These are phyloP conservation scores for Bryoglossum gracile DNA, from an alignment of 495 filamentous ascomycete species.

Conservation along the genomic window DNA sequence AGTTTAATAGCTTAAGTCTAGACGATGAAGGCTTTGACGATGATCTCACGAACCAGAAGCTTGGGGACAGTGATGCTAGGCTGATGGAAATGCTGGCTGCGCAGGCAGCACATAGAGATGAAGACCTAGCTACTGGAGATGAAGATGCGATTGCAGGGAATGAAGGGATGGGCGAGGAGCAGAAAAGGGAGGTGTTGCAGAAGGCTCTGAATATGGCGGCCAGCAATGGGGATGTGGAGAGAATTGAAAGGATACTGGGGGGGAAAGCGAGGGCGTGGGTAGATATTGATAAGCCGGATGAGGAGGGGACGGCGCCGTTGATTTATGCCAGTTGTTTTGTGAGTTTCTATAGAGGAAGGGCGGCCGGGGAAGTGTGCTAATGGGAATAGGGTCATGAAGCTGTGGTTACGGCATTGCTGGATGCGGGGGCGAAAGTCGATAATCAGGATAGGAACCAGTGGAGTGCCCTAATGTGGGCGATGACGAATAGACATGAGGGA, in stretches of 20 bases:
- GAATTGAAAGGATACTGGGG: conserved; percentile 66
- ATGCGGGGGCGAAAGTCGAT: conserved; percentile 85
- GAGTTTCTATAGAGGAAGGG: conserved; percentile 32
- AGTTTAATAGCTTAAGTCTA: conserved; percentile 72
- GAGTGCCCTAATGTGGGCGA: conserved; percentile 99
- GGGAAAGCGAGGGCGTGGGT: conserved; percentile 71
- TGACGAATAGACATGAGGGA: conserved; percentile 94
- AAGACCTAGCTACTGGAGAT: conserved; percentile 61
- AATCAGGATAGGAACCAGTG: conserved; percentile 92
- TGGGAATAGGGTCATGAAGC: conserved; percentile 72
- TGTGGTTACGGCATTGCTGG: conserved; percentile 75
- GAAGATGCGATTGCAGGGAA: conserved; percentile 72
- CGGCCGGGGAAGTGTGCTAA: conserved; percentile 12
- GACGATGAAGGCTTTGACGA: conserved; percentile 66
- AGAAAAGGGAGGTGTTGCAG: conserved; percentile 77
- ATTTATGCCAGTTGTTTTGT: conserved; percentile 99
- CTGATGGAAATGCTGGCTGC: conserved; percentile 95
- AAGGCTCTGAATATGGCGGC: conserved; percentile 90
- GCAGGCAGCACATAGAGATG: conserved; percentile 76
- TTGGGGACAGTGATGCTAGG: conserved; percentile 77
- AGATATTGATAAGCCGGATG: conserved; percentile 85
- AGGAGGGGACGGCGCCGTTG: conserved; percentile 88
- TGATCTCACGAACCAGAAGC: conserved; percentile 46
- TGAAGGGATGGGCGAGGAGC: conserved; percentile 61
- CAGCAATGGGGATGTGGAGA: conserved; percentile 87